These are phyloP conservation scores for Breviolum minutum DNA, from an alignment of 73 alveolate genomes.

Conservation along the genomic window DNA sequence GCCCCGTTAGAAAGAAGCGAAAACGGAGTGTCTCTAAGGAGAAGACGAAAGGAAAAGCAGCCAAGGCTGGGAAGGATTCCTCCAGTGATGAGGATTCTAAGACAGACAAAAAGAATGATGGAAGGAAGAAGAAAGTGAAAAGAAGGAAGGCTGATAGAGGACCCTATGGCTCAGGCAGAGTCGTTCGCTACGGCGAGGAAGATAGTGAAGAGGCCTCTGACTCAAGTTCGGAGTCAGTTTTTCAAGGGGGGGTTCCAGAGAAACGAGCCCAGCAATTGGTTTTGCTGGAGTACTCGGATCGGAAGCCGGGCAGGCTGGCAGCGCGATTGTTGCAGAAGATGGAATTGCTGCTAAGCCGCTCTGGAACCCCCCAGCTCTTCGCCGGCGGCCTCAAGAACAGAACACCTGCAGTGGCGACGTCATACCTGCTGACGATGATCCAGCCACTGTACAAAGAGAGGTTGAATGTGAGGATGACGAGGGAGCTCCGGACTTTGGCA, in stretches of 20 bases:
- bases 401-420: not conserved
- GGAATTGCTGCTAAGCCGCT: not conserved
- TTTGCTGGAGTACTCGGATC: not conserved
- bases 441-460: not conserved
- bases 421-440: not conserved
- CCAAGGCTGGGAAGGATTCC: not conserved
- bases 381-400: not conserved
- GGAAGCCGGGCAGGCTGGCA: slow-evolving; percentile 20
- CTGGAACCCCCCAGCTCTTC: not conserved
- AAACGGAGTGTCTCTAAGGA: no score
- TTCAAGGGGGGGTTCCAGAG: slow-evolving; percentile 1
- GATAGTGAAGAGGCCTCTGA: no score
- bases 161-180: not conserved
- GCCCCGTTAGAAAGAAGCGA: no score
- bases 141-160: not conserved
- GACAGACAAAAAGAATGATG: not conserved
- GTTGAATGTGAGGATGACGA: not conserved
- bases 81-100: not conserved
- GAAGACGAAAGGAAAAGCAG: not conserved
- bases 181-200: not conserved
- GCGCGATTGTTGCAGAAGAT: not conserved
- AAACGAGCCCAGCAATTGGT: not conserved
- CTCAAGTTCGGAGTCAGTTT: not conserved
- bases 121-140: not conserved
- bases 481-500: not conserved